Percentiles rank a stretch among this genome's conserved stretches.
phyloP scores from a whole-genome alignment of 2,329 filamentous ascomycete genomes.

The Furcasterigmium sp. region DNA sequence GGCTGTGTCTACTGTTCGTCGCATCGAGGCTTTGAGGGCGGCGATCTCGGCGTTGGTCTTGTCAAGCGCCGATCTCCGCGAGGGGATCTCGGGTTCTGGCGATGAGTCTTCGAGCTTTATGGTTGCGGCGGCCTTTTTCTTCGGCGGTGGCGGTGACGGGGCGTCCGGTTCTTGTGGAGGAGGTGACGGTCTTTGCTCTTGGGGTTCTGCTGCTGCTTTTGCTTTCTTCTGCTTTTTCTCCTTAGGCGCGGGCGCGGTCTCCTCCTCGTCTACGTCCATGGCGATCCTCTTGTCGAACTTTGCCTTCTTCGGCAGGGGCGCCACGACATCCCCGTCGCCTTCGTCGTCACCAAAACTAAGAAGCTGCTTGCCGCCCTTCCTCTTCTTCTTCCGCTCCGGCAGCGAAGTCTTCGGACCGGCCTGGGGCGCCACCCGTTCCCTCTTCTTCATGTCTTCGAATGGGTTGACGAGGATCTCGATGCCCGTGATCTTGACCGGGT shows the following conservation, averaged over 20 bases:
- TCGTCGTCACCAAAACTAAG: conserved; percentile 75
- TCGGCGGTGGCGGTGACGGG: conserved; percentile 19
- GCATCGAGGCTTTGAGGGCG: conserved; percentile 76
- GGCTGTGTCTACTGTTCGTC: conserved; percentile 50
- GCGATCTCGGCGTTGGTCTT: conserved; percentile 76
- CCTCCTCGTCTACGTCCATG: conserved; percentile 46
- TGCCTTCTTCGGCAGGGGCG: conserved; percentile 63
- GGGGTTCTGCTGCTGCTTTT: conserved; percentile 5
- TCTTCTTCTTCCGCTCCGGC: conserved; percentile 57
- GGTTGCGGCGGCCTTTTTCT: not conserved
- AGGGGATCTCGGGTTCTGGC: conserved; percentile 26
- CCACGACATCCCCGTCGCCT: conserved; percentile 46
- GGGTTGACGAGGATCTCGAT: conserved; percentile 77
- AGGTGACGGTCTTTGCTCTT: not conserved
- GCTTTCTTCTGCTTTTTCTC: conserved; percentile 21
- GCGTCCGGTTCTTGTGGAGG: conserved; percentile 3
- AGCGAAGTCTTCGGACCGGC: conserved; percentile 35
- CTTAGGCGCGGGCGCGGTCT: conserved; percentile 22
- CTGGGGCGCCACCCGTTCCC: conserved; percentile 51
- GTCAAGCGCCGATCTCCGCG: conserved; percentile 51
- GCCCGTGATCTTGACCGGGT: conserved; percentile 72
- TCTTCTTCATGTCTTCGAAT: conserved; percentile 74
- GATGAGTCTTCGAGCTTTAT: conserved; percentile 16
- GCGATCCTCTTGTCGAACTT: conserved; percentile 77
- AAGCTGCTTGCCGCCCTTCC: conserved; percentile 70